phyloP scores from a whole-genome alignment of 140 eudicot genomes.

The Flaveria floridana region DNA sequence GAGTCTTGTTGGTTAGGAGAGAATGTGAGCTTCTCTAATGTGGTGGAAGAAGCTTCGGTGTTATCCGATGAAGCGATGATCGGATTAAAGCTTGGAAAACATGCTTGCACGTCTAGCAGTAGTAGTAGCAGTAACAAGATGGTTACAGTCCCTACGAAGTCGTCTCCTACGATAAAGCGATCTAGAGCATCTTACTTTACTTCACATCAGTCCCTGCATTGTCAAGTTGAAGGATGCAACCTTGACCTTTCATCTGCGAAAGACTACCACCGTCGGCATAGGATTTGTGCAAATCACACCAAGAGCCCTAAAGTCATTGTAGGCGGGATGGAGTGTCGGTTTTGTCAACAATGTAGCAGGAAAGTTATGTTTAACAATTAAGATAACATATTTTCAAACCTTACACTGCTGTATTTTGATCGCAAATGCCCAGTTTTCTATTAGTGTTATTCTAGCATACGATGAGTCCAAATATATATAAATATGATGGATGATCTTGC shows the following conservation, averaged over 20 bases:
- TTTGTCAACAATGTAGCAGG: conserved; percentile 84
- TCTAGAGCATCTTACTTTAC: conserved; percentile 40
- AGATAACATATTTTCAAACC: too few species aligned
- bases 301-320: conserved; percentile 66
- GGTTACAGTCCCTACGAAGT: not conserved
- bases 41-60: conserved; percentile 36
- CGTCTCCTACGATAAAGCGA: conserved; percentile 32
- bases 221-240: conserved; percentile 69
- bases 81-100: conserved; percentile 50
- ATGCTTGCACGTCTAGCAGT: conserved; percentile 6
- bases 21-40: conserved; percentile 28
- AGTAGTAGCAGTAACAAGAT: conserved; percentile 24
- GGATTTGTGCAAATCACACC: conserved; percentile 60
- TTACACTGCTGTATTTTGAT: too few species aligned
- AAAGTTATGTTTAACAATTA: conserved; percentile 18
- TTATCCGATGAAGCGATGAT: conserved; percentile 40
- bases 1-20: conserved; percentile 36
- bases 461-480: not conserved
- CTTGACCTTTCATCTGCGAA: conserved; percentile 55
- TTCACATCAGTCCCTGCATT: conserved; percentile 41
- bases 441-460: not conserved
- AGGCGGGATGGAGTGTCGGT: conserved; percentile 59
- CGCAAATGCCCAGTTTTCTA: too few species aligned
- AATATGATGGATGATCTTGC: conserved; percentile 1
- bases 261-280: conserved; percentile 60